Percentiles rank a stretch among this genome's conserved stretches.
Evolutionary conservation across 2,329 filamentous ascomycete genomes (phyloP).

Genomic region (Penicillium sp.): DNA sequence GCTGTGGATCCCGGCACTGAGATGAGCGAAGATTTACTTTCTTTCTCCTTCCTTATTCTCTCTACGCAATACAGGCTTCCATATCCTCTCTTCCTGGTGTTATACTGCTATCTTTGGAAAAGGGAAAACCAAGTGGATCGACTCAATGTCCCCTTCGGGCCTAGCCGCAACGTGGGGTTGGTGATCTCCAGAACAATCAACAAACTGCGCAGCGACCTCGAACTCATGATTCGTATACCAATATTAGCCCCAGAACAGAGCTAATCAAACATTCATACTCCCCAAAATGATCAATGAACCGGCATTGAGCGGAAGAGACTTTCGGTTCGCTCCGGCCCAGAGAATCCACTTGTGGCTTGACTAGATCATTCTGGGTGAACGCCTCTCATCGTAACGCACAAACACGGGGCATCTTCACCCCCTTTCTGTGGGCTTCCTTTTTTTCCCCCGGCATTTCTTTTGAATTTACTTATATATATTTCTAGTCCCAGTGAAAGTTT

Average conservation of each 20-base stretch:
- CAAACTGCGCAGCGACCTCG: too few relatives aligned
- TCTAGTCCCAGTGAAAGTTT: background rate
- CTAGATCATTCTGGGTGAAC: constrained; percentile 10
- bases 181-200: background rate
- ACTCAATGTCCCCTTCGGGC: too few relatives aligned
- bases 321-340: constrained; percentile 15
- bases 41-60: too few relatives aligned
- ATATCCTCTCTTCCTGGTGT: too few relatives aligned
- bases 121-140: too few relatives aligned
- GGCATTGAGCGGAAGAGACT: constrained; percentile 1
- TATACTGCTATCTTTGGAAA: too few relatives aligned
- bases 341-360: constrained; percentile 15
- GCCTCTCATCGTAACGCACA: constrained; percentile 14
- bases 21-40: too few relatives aligned
- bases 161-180: too few relatives aligned
- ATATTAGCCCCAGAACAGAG: background rate
- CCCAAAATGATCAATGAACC: background rate
- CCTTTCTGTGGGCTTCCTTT: constrained; percentile 1
- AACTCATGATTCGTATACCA: background rate
- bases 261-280: background rate
- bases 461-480: background rate
- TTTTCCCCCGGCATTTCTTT: background rate
- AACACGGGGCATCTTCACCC: constrained; percentile 5
- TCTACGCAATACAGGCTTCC: too few relatives aligned
- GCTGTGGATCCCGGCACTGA: too few relatives aligned